These are phyloP conservation scores for Aspergillus sclerotioniger DNA, from an alignment of 495 filamentous ascomycete species.

Conservation along the genomic window DNA sequence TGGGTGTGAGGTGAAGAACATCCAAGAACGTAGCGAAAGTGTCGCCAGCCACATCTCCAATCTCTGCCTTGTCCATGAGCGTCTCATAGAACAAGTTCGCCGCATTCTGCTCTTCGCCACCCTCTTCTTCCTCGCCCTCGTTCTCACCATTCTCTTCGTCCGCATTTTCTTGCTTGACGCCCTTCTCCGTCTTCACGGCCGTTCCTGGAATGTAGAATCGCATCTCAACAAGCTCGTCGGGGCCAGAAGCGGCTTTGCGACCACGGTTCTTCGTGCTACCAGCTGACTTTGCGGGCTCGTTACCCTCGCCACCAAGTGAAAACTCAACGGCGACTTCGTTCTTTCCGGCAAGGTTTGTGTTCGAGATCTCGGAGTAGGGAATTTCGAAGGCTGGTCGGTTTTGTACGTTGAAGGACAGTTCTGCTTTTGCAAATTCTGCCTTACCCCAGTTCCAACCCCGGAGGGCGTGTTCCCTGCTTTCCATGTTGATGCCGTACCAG, in stretches of 20 bases:
- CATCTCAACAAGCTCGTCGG: constrained; percentile 96
- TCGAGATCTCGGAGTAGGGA: constrained; percentile 95
- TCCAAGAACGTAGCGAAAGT: constrained; percentile 97
- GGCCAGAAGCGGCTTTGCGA: constrained; percentile 82
- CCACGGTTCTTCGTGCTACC: constrained; percentile 78
- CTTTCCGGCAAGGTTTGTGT: constrained; percentile 95
- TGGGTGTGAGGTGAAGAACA: constrained; percentile 94
- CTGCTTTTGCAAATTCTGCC: constrained; percentile 91
- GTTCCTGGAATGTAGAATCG: constrained; percentile 97
- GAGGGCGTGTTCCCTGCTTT: constrained; percentile 88
- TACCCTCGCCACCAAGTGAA: constrained; percentile 65
- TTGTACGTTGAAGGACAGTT: constrained; percentile 93
- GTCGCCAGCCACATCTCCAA: constrained; percentile 96
- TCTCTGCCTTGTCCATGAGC: constrained; percentile 97
- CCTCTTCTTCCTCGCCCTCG: constrained; percentile 64
- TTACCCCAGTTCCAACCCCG: constrained; percentile 99
- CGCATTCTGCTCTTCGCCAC: constrained; percentile 84
- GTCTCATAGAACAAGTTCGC: constrained; percentile 96
- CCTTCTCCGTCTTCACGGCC: constrained; percentile 78
- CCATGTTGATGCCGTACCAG: constrained; percentile 92
- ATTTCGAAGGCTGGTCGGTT: constrained; percentile 97
- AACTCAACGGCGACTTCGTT: constrained; percentile 98
- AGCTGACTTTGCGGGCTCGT: constrained; percentile 62
- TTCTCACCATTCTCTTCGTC: constrained; percentile 71
- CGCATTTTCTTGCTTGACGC: constrained; percentile 54